Evolutionary conservation across 768 basidiomycete genomes (phyloP), one percentile per base, ranked within the genome.

Genomic region (Boletus bicolor): DNA sequence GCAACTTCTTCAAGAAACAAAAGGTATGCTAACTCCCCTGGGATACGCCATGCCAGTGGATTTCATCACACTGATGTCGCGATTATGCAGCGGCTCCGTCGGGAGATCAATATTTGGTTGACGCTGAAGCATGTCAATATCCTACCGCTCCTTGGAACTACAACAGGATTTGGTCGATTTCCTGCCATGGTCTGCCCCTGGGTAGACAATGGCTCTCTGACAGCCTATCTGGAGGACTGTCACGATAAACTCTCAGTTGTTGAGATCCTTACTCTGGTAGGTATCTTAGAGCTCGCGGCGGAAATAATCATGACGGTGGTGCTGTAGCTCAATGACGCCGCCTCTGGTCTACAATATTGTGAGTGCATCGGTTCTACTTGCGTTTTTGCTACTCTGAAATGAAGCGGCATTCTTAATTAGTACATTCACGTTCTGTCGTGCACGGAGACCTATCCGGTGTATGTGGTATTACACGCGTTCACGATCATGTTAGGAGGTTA

Each of bases 141-240:
- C 5, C 17, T 61, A n/a, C 59, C 52, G 9, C 50, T 61, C 9
- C 42, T 60, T 19, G 59, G 59, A 12, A 55, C 49, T 57, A 14
- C 68, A 46, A 14, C 58, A 15, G 69, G 59, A 30, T 71, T 66
- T 47, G 71, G 71, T 24, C 65, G 57, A 11, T 62, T 62, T 35
- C 51, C 63, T 15, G 70, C 71, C 7, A 68, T 69, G 64, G 54
- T 72, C 14, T 72, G 59, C 15, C 69, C 70, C 9, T 69, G 68
- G 68, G 14, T 62, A 17, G 66, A 67, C 1, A 55, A 71, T 21
- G 68, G 68, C 0, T 46, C 54, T 36, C 43, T 71, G 24, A 62
- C 49, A 4, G 38, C 43, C 3, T 70, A 67, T 47, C 35, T 70
- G 45, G 61, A 63, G 21, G 45, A 54, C 10, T n/a, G 5, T 10